Conservation (phyloP, 805 yeast genomes). For the Zygoascus bituminiphila region DNA sequence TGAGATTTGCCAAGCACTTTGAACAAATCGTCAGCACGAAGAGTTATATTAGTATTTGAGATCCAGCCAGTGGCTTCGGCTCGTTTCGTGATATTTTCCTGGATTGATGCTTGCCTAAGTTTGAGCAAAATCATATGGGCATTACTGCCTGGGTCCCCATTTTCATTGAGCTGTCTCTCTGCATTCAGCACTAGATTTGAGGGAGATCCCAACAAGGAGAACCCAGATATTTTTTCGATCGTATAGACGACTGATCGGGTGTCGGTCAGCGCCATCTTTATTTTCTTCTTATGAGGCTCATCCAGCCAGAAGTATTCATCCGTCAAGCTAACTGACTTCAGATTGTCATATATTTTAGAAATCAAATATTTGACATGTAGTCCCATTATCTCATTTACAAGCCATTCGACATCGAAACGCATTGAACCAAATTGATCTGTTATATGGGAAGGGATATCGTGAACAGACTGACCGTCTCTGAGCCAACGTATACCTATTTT, state of each 20-base stretch:
- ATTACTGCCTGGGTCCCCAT: slow-evolving; percentile 13
- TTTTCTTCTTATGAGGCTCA: slow-evolving; percentile 9
- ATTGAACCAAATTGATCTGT: slow-evolving; percentile 28
- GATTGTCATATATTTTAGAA: slow-evolving; percentile 17
- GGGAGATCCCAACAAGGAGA: slow-evolving; percentile 31
- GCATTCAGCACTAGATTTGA: slow-evolving; percentile 32
- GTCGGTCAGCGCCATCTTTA: slow-evolving; percentile 16
- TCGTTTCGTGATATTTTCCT: slow-evolving; percentile 45
- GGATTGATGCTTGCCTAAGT: slow-evolving; percentile 42
- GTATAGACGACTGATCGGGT: slow-evolving; percentile 16
- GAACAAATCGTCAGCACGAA: slow-evolving; percentile 40
- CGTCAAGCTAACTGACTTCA: not conserved
- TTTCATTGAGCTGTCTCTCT: slow-evolving; percentile 26
- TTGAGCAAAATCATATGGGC: slow-evolving; percentile 33
- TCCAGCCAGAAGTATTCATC: not conserved
- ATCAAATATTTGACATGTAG: slow-evolving; percentile 35
- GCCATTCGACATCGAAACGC: slow-evolving; percentile 28
- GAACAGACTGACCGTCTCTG: slow-evolving; percentile 38
- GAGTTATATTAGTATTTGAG: slow-evolving; percentile 43
- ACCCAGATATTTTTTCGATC: slow-evolving; percentile 20
- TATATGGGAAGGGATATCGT: slow-evolving; percentile 16
- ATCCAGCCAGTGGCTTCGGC: slow-evolving; percentile 66
- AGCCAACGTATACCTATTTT: slow-evolving; percentile 54
- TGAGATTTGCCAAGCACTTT: not conserved
- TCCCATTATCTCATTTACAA: slow-evolving; percentile 34